Conservation (phyloP, 129 eudicot species). For the Scalesia atractyloides region DNA sequence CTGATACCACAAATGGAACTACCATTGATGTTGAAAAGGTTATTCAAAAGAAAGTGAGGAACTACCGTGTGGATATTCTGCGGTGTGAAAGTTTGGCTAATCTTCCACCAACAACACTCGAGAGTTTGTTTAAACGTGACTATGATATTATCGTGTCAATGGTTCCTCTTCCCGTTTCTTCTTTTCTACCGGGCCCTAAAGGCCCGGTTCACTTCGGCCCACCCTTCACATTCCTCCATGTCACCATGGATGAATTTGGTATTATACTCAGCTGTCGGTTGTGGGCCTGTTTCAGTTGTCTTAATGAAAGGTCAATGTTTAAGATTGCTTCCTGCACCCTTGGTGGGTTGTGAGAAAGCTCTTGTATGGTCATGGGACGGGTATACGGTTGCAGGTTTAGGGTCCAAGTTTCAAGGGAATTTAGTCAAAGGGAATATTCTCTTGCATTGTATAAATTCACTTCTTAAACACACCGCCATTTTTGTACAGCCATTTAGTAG, state of each 20-base stretch:
- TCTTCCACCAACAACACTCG: constrained; percentile 80
- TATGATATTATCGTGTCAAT: constrained; percentile 94
- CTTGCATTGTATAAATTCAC: constrained; percentile 85
- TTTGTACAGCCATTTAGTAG: constrained; percentile 85
- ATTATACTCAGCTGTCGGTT: constrained; percentile 61
- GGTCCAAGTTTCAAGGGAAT: constrained; percentile 84
- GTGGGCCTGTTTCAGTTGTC: constrained; percentile 91
- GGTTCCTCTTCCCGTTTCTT: constrained; percentile 93
- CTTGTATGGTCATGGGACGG: constrained; percentile 99
- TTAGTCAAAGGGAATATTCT: constrained; percentile 91
- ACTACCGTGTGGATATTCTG: constrained; percentile 82
- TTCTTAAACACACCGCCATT: constrained; percentile 82
- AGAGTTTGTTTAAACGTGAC: constrained; percentile 79
- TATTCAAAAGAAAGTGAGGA: constrained; percentile 41
- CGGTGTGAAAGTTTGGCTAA: constrained; percentile 96
- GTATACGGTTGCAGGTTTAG: constrained; percentile 56
- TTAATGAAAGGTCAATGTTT: constrained; percentile 95
- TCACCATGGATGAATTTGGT: constrained; percentile 98
- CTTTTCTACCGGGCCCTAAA: constrained; percentile 84
- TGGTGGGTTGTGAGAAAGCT: constrained; percentile 97
- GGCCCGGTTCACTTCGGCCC: constrained; percentile 98
- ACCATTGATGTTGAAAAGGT: constrained; percentile 46
- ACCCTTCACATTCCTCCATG: constrained; percentile 93
- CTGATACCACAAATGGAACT: constrained; percentile 28
- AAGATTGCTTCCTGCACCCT: constrained; percentile 94